Base-by-base conservation (phyloP, 371 early-diverging fungal genomes). In the Mortierella polycephala region DNA sequence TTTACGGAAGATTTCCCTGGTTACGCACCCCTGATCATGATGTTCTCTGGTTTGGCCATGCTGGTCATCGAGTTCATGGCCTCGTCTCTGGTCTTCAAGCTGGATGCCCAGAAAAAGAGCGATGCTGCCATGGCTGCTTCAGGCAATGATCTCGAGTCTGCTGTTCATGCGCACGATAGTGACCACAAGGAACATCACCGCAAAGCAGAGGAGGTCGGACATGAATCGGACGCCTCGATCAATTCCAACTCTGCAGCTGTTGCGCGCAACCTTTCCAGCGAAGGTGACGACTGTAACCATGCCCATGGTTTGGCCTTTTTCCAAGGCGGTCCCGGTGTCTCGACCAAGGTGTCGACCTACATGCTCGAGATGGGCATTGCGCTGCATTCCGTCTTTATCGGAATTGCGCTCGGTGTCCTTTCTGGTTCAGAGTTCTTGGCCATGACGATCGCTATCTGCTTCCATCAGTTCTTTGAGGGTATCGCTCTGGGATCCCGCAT, bases 391-490 rank as follows among this genome's bases (percentile, higher is more conserved):
- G 84, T 97, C 57, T 87, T 96, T 57, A 90, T 97, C 63, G 98
- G 97, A 10, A 68, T 96, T 37, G 86, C 94, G 0, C 83, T 97
- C 18, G 92, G 94, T 6, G 88, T 90, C 30, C 82, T 93, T 0
- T 82, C 85, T 7, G 90, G 87, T 45, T 79, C 85, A 1, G 88
- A 86, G 16, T 95, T 93, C 79, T 80, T 81, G 16, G 85, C 92
- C 1, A 88, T 96, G 13, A 80, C 94, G 13, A 84, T 93, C 59
- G 96, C 96, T 4, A 85, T 96, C 41, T 85, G 87, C 20, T 96
- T 96, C 85, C 98, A 97, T 82, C 96, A 97, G 84, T 86, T 94
- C 81, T 94, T 95, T 77, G 96, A 96, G 83, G 96, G 97, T 44
- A 73, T 95, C 51, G 96, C 95, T 0, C 83, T 96, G 37, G 94